A percentile compares a stretch with the other conserved stretches of the same genome.
These are phyloP conservation scores for Ustulina deusta DNA, from an alignment of 2,329 filamentous ascomycete species.

Conservation along the genomic window DNA sequence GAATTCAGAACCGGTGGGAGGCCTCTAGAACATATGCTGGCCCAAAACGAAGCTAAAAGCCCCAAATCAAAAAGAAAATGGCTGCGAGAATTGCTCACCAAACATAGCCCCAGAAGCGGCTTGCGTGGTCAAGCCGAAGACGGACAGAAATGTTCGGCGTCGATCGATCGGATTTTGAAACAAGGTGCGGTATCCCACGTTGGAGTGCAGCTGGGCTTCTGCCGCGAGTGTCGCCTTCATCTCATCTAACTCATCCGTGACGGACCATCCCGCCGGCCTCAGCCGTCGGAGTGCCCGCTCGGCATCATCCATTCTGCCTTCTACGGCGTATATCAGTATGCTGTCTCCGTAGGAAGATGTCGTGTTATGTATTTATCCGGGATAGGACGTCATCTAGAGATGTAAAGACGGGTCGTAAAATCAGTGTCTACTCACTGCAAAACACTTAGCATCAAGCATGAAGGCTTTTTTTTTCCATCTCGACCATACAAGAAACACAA, in stretches of 20 bases:
- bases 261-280: constrained; percentile 49
- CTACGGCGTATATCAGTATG: constrained; percentile 25
- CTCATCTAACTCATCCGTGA: constrained; percentile 53
- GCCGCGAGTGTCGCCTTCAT: constrained; percentile 54
- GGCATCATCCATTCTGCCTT: constrained; percentile 49
- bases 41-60: neutral
- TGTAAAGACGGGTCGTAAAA: neutral
- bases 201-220: constrained; percentile 50
- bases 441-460: constrained; percentile 6
- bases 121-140: constrained; percentile 62
- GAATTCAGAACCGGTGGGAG: neutral
- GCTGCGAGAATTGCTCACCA: neutral
- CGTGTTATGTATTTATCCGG: neutral
- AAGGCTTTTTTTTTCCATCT: neutral
- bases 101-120: constrained; percentile 68
- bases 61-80: neutral
- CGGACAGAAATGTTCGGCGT: constrained; percentile 61
- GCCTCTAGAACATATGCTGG: neutral
- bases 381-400: neutral
- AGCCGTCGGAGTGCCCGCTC: constrained; percentile 52
- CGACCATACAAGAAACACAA: neutral
- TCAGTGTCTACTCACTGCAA: constrained; percentile 17
- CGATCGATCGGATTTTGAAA: constrained; percentile 65
- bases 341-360: neutral
- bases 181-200: constrained; percentile 59